Base-by-base conservation (phyloP, 208 protist species). In the Crithidia sp. region DNA sequence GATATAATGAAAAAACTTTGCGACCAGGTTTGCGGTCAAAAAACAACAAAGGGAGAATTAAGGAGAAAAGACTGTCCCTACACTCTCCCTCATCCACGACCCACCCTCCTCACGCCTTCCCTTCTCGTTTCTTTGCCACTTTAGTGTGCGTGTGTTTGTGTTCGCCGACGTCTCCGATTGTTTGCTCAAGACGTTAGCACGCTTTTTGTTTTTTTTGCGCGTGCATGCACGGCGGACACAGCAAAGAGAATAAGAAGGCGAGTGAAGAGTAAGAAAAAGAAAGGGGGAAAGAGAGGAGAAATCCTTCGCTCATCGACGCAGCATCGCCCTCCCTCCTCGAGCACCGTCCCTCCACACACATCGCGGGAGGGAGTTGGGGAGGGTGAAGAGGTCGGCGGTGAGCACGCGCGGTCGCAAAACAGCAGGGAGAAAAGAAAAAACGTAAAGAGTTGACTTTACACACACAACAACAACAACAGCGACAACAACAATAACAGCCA, bases 21-120 rank as follows among this genome's bases (percentile, higher is more conserved):
- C 68, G 71, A 57, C 57, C 49, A 60, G 10, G 36, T 49, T 58
- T 58, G 56, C 53, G 59, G 59, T 40, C 71, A 61, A 6, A 56
- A 60, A 54, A 63, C 13, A 56, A 28, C 44, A 60, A 55, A 62
- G 36, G 54, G 14, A 39, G 7, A 61, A 50, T 37, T 19, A 64
- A 56, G 47, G 43, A 68, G 0, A 55, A 13, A 67, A 43, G n/a
- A 4, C 5, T 57, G 41, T 50, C 41, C 41, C 44, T 37, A n/a
- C 55, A 9, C 37, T 44, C 44, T 0, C 28, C 47, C 55, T 14
- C 68, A 39, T 49, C 47, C 4, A 5, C 49, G 13, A 17, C 17
- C 50, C 44, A 8, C 61, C 53, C 5, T 28, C 40, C 13, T 41
- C 2, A 39, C 55, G 12, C 16, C 19, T 28, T 28, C 28, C 28